phyloP scores from a whole-genome alignment of 208 protist species.

The Acanthamoeba sp. region DNA sequence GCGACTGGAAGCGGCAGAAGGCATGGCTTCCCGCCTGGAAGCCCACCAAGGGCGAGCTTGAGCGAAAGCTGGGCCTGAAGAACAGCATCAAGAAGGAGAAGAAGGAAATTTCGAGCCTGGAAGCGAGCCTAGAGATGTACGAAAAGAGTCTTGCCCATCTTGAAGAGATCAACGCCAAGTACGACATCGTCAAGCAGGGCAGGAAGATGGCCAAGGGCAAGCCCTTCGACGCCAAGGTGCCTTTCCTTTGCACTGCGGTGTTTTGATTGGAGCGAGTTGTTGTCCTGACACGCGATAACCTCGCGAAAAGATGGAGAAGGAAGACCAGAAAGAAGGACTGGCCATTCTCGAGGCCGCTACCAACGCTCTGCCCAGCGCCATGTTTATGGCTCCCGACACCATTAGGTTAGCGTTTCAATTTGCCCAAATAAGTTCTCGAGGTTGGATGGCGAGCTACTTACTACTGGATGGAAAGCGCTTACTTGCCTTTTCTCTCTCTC shows the following conservation, averaged over 20 bases:
- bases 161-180: constrained; percentile 45
- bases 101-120: constrained; percentile 46
- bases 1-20: constrained; percentile 15
- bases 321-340: constrained; percentile 1
- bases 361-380: constrained; percentile 40
- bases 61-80: constrained; percentile 57
- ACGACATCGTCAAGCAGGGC: constrained; percentile 11
- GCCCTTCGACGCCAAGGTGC: background rate
- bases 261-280: no score
- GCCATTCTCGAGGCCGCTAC: constrained; percentile 13
- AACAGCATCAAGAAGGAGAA: constrained; percentile 59
- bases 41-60: constrained; percentile 41
- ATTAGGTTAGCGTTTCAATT: background rate
- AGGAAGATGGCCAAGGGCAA: constrained; percentile 56
- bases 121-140: constrained; percentile 50
- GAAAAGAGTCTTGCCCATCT: constrained; percentile 32
- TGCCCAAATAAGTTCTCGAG: no score
- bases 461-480: no score
- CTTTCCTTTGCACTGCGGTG: background rate
- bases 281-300: no score
- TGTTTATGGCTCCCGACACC: constrained; percentile 23
- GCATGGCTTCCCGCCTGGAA: background rate
- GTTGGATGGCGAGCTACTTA: no score
- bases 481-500: no score
- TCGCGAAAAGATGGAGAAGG: constrained; percentile 8